These are phyloP conservation scores for Candida stauntonica DNA, from an alignment of 805 yeast species.

Conservation along the genomic window DNA sequence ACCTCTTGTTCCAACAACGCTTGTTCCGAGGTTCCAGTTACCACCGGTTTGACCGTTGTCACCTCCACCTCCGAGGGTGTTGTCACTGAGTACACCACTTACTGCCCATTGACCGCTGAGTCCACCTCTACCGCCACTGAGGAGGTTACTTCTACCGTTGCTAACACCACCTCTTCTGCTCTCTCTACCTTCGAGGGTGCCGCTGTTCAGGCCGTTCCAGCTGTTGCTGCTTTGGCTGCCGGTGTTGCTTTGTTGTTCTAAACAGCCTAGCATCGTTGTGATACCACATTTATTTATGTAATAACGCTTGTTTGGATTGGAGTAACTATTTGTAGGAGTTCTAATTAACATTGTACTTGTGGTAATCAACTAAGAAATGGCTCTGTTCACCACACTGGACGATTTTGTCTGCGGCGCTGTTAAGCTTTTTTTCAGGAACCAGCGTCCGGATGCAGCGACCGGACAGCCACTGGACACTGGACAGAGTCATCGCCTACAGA, in stretches of 20 bases:
- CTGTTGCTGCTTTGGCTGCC: conserved; percentile 44
- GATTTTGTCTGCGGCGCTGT: no score
- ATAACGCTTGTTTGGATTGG: conserved; percentile 14
- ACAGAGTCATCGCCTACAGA: no score
- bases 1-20: conserved; percentile 23
- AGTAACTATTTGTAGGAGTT: background rate
- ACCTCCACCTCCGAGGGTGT: conserved; percentile 21
- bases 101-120: conserved; percentile 21
- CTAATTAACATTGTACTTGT: background rate
- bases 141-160: conserved; percentile 15
- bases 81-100: conserved; percentile 25
- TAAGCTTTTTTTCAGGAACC: no score
- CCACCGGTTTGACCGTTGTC: conserved; percentile 27
- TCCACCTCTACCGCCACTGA: conserved; percentile 8
- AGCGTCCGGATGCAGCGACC: no score
- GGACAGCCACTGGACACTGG: no score
- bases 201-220: conserved; percentile 42
- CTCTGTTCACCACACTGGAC: background rate
- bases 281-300: conserved; percentile 19
- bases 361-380: background rate
- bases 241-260: conserved; percentile 48
- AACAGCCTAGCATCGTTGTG: conserved; percentile 17
- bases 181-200: conserved; percentile 38
- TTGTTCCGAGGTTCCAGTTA: conserved; percentile 24
- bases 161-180: conserved; percentile 19